A percentile compares a stretch with the other conserved stretches of the same genome.
Conservation (phyloP, 805 yeast species). For the Komagataella kurtzmanii region DNA sequence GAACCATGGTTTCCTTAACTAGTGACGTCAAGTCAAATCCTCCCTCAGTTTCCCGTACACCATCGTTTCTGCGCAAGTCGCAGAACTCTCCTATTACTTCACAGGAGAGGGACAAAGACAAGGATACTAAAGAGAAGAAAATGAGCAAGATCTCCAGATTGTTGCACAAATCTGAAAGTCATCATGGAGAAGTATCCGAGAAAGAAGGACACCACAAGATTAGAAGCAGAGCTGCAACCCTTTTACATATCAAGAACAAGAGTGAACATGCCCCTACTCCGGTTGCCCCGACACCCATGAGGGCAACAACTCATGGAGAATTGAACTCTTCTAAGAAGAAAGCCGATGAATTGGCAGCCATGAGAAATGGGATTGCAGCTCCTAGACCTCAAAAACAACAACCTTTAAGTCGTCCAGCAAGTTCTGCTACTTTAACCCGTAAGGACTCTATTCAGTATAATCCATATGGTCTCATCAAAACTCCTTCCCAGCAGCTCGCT, state of each 20-base stretch:
- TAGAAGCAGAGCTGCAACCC: neutral
- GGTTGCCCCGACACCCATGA: neutral
- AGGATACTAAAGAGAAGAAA: neutral
- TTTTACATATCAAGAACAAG: neutral
- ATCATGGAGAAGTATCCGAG: neutral
- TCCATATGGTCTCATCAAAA: neutral
- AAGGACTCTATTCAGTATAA: neutral
- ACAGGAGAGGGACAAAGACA: neutral
- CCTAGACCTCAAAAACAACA: neutral
- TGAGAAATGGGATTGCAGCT: neutral
- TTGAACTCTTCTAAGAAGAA: neutral
- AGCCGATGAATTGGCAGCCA: neutral
- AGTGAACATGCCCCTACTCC: neutral
- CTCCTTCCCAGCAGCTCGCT: neutral
- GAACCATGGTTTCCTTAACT: neutral
- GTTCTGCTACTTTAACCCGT: neutral
- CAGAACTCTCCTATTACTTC: neutral
- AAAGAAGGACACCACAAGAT: neutral
- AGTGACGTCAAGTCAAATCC: neutral
- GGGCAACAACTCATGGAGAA: neutral
- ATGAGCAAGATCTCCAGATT: neutral
- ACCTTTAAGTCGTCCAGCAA: neutral
- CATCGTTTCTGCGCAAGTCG: neutral
- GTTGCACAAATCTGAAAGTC: neutral
- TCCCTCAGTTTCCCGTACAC: neutral